phyloP scores from a whole-genome alignment of 148 eudicot genomes.

The Pouteria glomerata region DNA sequence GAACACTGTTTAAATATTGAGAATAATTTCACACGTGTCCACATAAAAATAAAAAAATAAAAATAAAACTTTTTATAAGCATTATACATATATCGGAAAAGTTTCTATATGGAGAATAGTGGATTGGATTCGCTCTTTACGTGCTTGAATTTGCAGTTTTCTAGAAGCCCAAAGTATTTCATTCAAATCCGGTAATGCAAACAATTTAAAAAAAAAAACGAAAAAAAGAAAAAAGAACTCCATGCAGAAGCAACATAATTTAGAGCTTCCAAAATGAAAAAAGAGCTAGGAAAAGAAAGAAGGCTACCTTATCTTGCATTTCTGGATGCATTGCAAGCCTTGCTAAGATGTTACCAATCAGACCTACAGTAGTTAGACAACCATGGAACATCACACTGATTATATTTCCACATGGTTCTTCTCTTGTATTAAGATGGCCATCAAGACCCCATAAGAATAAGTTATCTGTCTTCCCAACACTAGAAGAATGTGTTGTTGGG shows the following conservation, averaged over 20 bases:
- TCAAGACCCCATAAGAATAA: conserved; percentile 15
- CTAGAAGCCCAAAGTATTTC: background rate
- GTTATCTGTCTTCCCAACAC: conserved; percentile 5
- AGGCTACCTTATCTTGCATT: conserved; percentile 41
- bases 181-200: background rate
- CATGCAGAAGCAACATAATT: background rate
- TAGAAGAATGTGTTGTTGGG: conserved; percentile 1
- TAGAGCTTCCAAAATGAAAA: background rate
- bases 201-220: background rate
- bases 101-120: background rate
- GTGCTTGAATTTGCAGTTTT: background rate
- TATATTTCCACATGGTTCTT: conserved; percentile 40
- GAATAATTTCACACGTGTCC: too few species aligned
- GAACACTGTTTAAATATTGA: too few species aligned
- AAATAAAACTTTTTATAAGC: too few species aligned
- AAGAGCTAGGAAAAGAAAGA: background rate
- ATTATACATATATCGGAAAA: too few species aligned
- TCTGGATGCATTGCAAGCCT: conserved; percentile 42
- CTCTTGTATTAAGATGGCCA: conserved; percentile 25
- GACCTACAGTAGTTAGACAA: conserved; percentile 43
- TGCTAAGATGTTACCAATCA: conserved; percentile 38
- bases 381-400: conserved; percentile 58
- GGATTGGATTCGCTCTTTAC: background rate
- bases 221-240: too few species aligned
- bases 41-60: too few species aligned